phyloP scores from a whole-genome alignment of 768 basidiomycete genomes.

The Hygrocybe coccinea region DNA sequence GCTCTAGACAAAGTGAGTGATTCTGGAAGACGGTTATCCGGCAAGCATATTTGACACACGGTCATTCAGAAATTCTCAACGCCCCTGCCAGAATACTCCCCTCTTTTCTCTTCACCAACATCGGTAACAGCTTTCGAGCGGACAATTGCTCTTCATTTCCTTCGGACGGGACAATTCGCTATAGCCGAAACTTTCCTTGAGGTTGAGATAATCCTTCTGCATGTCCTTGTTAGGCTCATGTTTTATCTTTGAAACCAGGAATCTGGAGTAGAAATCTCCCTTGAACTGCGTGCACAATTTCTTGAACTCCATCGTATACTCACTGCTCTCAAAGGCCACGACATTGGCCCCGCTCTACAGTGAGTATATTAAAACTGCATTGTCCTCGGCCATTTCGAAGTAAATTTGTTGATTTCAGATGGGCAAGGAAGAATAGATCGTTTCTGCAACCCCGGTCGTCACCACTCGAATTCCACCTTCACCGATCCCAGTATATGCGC shows the following conservation, averaged over 20 bases:
- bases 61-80: constrained; percentile 51
- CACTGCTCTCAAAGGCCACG: constrained; percentile 55
- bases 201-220: constrained; percentile 36
- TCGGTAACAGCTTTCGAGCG: constrained; percentile 60
- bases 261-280: constrained; percentile 52
- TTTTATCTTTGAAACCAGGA: constrained; percentile 46
- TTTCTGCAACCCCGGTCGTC: constrained; percentile 71
- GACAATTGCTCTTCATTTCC: constrained; percentile 69
- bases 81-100: constrained; percentile 58
- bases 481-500: constrained; percentile 85
- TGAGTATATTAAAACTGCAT: constrained; percentile 34
- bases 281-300: constrained; percentile 52
- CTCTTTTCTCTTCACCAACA: constrained; percentile 58
- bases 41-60: background rate
- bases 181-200: constrained; percentile 70
- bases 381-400: background rate
- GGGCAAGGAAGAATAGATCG: constrained; percentile 61
- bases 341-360: constrained; percentile 76
- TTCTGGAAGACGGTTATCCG: background rate
- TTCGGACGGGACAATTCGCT: constrained; percentile 77
- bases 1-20: constrained; percentile 79
- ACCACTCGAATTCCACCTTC: constrained; percentile 82
- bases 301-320: constrained; percentile 69
- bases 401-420: constrained; percentile 46
- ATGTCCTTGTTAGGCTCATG: constrained; percentile 1